A percentile compares a stretch with the other conserved stretches of the same genome.
These are phyloP conservation scores for Trifolium dubium DNA, from an alignment of 306 rosid species.

Conservation along the genomic window DNA sequence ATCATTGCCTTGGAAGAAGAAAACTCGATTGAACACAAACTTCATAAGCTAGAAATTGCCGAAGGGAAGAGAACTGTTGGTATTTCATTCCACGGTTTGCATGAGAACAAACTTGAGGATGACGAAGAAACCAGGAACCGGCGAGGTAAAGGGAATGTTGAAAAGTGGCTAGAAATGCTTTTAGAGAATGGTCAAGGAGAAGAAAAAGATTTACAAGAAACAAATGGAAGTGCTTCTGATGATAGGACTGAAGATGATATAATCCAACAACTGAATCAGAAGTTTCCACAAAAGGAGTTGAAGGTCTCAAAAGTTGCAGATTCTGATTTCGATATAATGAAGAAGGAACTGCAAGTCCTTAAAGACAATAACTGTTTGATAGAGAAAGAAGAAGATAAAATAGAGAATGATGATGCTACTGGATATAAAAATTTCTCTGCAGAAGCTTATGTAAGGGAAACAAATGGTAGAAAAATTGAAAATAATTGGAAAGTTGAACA, in stretches of 20 bases:
- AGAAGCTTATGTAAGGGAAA: conserved; percentile 45
- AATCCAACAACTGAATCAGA: conserved; percentile 53
- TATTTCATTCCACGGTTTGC: conserved; percentile 45
- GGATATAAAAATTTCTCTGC: conserved; percentile 43
- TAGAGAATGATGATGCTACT: conserved; percentile 43
- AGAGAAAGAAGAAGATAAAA: conserved; percentile 37
- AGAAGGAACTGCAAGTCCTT: conserved; percentile 42
- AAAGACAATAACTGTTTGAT: conserved; percentile 32
- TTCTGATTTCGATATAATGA: conserved; percentile 33
- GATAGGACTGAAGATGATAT: conserved; percentile 50
- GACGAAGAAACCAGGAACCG: conserved; percentile 76
- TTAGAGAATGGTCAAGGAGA: conserved; percentile 61
- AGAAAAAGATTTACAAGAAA: conserved; percentile 44
- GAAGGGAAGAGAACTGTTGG: conserved; percentile 49
- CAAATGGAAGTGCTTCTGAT: conserved; percentile 44
- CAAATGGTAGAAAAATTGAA: conserved; percentile 49
- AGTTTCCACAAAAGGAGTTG: conserved; percentile 58
- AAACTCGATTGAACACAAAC: conserved; percentile 50
- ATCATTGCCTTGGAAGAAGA: conserved; percentile 58
- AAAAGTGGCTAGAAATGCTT: conserved; percentile 94
- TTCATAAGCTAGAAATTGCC: conserved; percentile 58
- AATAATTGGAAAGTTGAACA: conserved; percentile 50
- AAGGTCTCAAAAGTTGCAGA: conserved; percentile 48
- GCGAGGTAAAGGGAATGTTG: conserved; percentile 93
- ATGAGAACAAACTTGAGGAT: conserved; percentile 64